Conservation (phyloP, 148 eudicot genomes). For the Agrostemma githago region DNA sequence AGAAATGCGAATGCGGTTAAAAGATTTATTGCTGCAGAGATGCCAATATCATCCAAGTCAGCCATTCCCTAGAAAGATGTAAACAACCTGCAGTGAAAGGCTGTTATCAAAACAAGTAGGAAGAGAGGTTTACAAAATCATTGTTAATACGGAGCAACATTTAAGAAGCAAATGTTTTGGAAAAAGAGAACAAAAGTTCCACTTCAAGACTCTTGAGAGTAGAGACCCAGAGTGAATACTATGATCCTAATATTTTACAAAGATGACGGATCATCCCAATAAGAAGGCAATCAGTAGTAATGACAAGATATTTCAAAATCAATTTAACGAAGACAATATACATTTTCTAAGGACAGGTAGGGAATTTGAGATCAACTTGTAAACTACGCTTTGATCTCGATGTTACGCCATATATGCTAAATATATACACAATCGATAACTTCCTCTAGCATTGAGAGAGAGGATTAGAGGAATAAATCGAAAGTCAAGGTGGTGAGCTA, state of each 20-base stretch:
- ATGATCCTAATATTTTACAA: background rate
- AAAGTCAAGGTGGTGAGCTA: background rate
- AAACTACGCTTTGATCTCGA: background rate
- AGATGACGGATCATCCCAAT: background rate
- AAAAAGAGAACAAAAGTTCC: background rate
- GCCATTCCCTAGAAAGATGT: constrained; percentile 47
- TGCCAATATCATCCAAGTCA: constrained; percentile 53
- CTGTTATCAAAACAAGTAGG: background rate
- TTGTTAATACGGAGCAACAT: background rate
- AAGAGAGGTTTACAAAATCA: background rate
- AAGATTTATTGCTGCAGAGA: constrained; percentile 69
- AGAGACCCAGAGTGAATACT: background rate
- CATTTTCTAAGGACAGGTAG: background rate
- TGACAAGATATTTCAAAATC: background rate
- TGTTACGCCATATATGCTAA: background rate
- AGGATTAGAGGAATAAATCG: background rate
- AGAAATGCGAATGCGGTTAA: constrained; percentile 72
- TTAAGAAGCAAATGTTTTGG: background rate
- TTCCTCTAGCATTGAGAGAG: background rate
- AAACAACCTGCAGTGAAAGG: constrained; percentile 35
- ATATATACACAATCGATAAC: background rate
- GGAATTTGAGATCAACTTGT: background rate
- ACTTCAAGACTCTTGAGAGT: background rate
- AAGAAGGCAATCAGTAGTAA: background rate
- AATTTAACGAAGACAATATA: background rate